Evolutionary conservation across 106 monocot species (phyloP), one percentile per base, ranked within the genome.

Genomic region (Dioscorea zingiberensis): DNA sequence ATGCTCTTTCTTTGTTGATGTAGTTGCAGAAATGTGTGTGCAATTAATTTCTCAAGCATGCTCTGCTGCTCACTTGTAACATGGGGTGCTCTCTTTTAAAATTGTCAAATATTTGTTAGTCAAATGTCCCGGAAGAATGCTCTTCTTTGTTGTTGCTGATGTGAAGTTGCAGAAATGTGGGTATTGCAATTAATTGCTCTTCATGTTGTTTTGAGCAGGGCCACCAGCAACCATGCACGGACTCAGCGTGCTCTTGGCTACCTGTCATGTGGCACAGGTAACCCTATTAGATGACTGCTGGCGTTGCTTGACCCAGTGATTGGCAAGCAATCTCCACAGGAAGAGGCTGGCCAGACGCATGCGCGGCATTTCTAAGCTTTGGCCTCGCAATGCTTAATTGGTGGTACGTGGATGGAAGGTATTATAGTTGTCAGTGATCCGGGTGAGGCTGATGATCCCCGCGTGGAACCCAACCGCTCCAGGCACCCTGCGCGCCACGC

Each of bases 271-370:
- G 77, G 77, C 21, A 80, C 77, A 0, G 85, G 85, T n/a, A 85
- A 85, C 71, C 77, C 85, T 23, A 77, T n/a, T 85, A 25, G 85
- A 85, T 46, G 85, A 85, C 70, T 85, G 85, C 70, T 85, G 85
- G 85, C 85, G 85, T 7, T 85, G 85, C n/a, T n/a, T 73, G 85
- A 85, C 56, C 66, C 73, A 12, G n/a, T n/a, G 47, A 77, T 13
- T 85, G 84, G 84, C 51, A n/a, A n/a, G n/a, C n/a, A n/a, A 77
- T 32, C 30, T 3, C 2, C 62, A 80, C 80, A 76, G 85, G 61
- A 77, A 77, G 80, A 64, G 77, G 18, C 70, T 85, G n/a, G 85
- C n/a, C 85, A 1, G 85, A 85, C 70, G n/a, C n/a, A n/a, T n/a
- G n/a, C 80, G 85, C 55, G 77, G 75, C 54, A 85, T 85, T 25